Base-by-base conservation (phyloP, 2,329 filamentous ascomycete species). In the Davidsoniella virescens region DNA sequence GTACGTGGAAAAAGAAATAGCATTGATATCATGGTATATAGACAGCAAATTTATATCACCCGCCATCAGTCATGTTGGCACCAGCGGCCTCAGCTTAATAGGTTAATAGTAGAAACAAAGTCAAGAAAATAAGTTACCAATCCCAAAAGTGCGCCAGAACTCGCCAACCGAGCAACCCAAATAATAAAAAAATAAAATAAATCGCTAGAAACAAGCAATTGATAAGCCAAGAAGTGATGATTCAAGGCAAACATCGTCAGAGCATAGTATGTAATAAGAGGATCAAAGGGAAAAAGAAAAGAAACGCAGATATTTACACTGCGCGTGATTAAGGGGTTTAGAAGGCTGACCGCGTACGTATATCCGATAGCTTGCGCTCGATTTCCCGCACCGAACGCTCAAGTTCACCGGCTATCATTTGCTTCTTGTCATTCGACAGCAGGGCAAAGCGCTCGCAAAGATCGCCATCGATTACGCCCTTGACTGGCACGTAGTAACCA, bases 391-490 rank as follows among this genome's bases (percentile, higher is more conserved):
- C 80, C 40, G 85, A 90, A 52, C 92, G 80, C 65, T 96, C 92
- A 57, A 96, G 66, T 65, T 96, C 90, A 47, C 76, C 87, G 2
- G 90, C 90, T 68, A 98, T 94, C 77, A 88, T 87, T 65, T 87
- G 80, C 72, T 95, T 94, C 70, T 86, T 88, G 59, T 95, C 90
- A 57, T 81, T 83, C 23, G 83, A 75, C 54, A 98, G 70, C 53
- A 92, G 68, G 52, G 87, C 78, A 65, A 87, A 98, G 57, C 87
- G 77, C 70, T 99, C 92, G 59, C 92, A 94, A 39, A 99, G 70
- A 66, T 99, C 92, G 25, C 92, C 92, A 65, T 99, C 92, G 59
- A 99, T 94, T 25, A 93, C 80, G 7, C 88, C 88, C 72, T 98
- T 98, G 40, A 94, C 87, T 0, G 92, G 93, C 5, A 86, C 87